Percentiles rank a stretch among this genome's conserved stretches.
These are phyloP conservation scores for Rhodotorula graminis DNA, from an alignment of 768 basidiomycete species.

Conservation along the genomic window DNA sequence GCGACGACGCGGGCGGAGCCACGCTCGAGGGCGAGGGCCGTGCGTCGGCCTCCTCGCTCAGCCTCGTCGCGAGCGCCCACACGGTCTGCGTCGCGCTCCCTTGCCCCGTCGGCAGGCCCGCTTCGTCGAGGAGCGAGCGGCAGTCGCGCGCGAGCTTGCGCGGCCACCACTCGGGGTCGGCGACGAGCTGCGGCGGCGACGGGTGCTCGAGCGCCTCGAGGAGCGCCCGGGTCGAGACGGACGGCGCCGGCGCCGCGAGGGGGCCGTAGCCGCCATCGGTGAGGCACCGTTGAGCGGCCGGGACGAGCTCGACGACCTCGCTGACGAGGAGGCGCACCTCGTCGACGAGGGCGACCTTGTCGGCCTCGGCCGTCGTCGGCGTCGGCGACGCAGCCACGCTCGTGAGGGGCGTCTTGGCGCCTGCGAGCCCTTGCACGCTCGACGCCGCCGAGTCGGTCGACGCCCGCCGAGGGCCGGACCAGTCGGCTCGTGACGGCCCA, in stretches of 20 bases:
- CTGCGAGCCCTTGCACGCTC: neutral
- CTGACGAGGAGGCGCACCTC: constrained; percentile 30
- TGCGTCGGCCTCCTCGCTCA: neutral
- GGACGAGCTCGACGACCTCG: constrained; percentile 34
- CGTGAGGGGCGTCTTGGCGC: neutral
- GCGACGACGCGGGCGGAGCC: neutral
- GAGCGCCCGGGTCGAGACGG: constrained; percentile 1
- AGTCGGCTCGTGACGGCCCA: neutral
- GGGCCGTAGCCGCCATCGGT: constrained; percentile 31
- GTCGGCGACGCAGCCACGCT: neutral
- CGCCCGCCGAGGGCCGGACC: neutral
- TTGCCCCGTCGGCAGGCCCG: constrained; percentile 22
- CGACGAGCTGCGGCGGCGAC: neutral
- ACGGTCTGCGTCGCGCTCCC: constrained; percentile 3
- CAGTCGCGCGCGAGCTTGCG: constrained; percentile 22
- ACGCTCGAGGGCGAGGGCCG: neutral
- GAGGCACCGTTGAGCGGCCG: constrained; percentile 32
- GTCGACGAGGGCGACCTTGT: constrained; percentile 7
- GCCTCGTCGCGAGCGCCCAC: constrained; percentile 14
- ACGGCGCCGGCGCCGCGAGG: neutral
- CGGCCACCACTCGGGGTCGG: constrained; percentile 25
- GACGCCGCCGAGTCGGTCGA: neutral
- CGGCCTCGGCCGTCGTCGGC: constrained; percentile 10
- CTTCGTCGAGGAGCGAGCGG: constrained; percentile 28
- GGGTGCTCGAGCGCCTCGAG: constrained; percentile 16